Evolutionary conservation across 805 yeast species (phyloP), one percentile per base, ranked within the genome.

Genomic region (Cyberlindnera euphorbiiphila): DNA sequence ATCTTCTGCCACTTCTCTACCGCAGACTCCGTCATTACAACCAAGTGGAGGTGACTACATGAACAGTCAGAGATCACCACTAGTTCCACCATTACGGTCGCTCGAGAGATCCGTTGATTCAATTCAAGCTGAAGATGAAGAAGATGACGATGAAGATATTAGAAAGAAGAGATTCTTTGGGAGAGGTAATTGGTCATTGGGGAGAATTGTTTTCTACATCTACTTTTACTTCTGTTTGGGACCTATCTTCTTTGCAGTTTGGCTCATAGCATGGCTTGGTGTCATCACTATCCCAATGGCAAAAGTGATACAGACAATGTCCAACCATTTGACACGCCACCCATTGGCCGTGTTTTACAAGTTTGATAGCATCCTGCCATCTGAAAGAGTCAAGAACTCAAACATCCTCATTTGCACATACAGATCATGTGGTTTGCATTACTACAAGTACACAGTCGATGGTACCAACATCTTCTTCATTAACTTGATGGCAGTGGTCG

Each of bases 281-380:
- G 96, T 89, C 1, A 81, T 93, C 58, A 78, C 96, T 6, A 87
- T 91, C 32, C 98, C 98, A 27, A 87, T 93, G 94, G 79, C 94
- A 13, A 87, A 87, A 36, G 82, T 87, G 13, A 65, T 84, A 19
- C 61, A 69, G 49, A 78, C 81, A 15, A 59, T 93, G 23, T 70
- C 82, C 48, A 73, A 75, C 41, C 97, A 93, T 59, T 66, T 89
- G 41, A 78, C 95, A 53, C 75, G 89, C 41, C 96, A 89, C 59
- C 98, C 98, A 0, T 65, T 91, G 39, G 96, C 95, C 0, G 62
- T 91, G n/a, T 76, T 80, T 18, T 85, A 86, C 62, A 80, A 78
- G 53, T 64, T 66, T 40, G 86, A 81, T 45, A 50, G 59, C 8
- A 57, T 39, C 23, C 34, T 37, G 31, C 53, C 43, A 24, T 50